Evolutionary conservation across 495 filamentous ascomycete genomes (phyloP).

Genomic region (Lichina pygmaea): DNA sequence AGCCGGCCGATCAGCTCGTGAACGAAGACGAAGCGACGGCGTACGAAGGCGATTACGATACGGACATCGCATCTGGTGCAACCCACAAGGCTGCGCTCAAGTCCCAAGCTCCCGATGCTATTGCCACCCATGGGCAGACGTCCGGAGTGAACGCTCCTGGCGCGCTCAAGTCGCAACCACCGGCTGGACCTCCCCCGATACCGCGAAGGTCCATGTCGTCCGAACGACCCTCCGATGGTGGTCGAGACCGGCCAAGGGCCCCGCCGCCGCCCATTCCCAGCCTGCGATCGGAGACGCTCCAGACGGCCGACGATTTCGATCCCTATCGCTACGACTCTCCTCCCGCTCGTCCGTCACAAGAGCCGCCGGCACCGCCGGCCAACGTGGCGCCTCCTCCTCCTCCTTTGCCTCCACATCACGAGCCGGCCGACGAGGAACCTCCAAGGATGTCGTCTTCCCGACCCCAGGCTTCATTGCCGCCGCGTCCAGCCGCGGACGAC

Average conservation of each 20-base stretch:
- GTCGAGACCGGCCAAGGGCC: too few relatives aligned
- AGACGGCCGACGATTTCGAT: background rate
- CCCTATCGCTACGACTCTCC: background rate
- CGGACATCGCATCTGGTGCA: conserved; percentile 75
- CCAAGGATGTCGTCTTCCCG: conserved; percentile 4
- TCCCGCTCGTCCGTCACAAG: background rate
- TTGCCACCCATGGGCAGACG: conserved; percentile 23
- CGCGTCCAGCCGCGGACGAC: background rate
- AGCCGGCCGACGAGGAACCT: conserved; percentile 3
- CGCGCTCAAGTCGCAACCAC: conserved; percentile 20
- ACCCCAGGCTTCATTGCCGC: conserved; percentile 2
- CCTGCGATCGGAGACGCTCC: conserved; percentile 31
- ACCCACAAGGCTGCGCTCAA: conserved; percentile 82
- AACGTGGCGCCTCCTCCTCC: conserved; percentile 41
- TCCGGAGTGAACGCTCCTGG: conserved; percentile 21
- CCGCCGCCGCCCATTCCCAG: conserved; percentile 20
- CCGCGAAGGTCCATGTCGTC: conserved; percentile 25
- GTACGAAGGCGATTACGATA: conserved; percentile 96
- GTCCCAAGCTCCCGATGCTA: conserved; percentile 50
- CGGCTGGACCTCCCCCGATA: conserved; percentile 24
- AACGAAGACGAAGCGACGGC: conserved; percentile 68
- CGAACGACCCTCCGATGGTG: conserved; percentile 12
- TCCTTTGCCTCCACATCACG: conserved; percentile 27
- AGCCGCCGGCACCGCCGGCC: conserved; percentile 11
- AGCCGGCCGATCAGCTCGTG: conserved; percentile 20